Base-by-base conservation (phyloP, 805 yeast genomes). In the Cyberlindnera amylophila region DNA sequence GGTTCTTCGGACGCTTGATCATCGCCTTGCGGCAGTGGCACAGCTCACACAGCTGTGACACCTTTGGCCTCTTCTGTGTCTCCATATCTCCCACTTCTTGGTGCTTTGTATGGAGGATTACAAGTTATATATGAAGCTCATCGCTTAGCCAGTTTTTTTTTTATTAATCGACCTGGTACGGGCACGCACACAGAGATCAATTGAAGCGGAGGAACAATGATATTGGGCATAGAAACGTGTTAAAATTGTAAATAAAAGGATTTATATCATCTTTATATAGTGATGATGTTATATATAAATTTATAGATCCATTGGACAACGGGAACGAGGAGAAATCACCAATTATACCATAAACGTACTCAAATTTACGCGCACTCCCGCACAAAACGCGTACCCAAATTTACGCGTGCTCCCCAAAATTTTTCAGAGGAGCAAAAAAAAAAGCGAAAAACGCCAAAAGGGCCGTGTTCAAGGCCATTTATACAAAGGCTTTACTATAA, bases 1-100 rank as follows among this genome's bases (percentile, higher is more conserved):
- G 72, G 52, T 90, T 93, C 60, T 95, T 91, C 9, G 99, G 99
- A 49, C 99, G 74, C 56, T 81, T 85, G 71, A 93, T 74, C 16
- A 85, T 85, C 0, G 98, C 96, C 57, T 86, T 86, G 41, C 91
- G 74, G 27, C 75, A 71, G 51, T 79, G 82, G 59, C 99, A 91
- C 8, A 87, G 72, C 65, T 90, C 96, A 66, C 99, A 91, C 13
- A 82, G 69, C 50, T 69, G 72, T 1, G 71, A 53, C 1, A 67
- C 44, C 44, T 66, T 67, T 7, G 59, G 59, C 13, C 42, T 51
- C 27, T 45, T 46, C 27, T 38, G 37, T 10, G 17, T n/a, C n/a
- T n/a, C n/a, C n/a, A n/a, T n/a, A n/a, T n/a, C n/a, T n/a, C n/a
- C n/a, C n/a, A n/a, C n/a, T n/a, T n/a, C n/a, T 12, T 34, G 17